Base-by-base conservation (phyloP, 2,329 filamentous ascomycete species). In the Pestalotiopsis sp. region DNA sequence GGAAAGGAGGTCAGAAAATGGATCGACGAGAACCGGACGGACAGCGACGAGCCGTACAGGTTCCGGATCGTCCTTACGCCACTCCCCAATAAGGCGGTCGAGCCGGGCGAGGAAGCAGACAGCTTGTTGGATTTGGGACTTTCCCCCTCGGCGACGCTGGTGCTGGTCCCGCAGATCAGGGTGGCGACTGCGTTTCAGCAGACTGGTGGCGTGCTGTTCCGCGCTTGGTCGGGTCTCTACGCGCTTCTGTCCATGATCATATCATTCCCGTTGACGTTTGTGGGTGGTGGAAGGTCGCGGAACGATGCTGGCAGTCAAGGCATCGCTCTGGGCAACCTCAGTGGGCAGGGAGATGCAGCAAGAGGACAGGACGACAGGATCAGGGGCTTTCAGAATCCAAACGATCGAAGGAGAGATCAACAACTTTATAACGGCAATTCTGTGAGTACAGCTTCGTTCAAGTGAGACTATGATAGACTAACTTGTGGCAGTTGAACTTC, bases 361-460 rank as follows among this genome's bases (percentile, higher is more conserved):
- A 17, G 39, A 5, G 61, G 39, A 20, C 61, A 64, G 23, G 61
- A 52, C 61, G 77, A 65, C 74, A 78, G 77, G 67, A 76, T 81
- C 69, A 80, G 84, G 64, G 89, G 87, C 0, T 79, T 91, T 67
- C 80, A 82, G 71, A 87, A 90, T 69, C 82, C 85, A 52, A 82
- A 85, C 23, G 83, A 87, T 70, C 82, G 85, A 52, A 83, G 84
- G 66, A 80, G 87, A 67, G 86, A 91, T 71, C 87, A 90, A 59
- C 91, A 97, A 76, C 87, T 97, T 61, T 97, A 98, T 77, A 98
- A 98, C 76, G 95, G 95, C 1, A 98, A 97, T 76, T 93, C 93
- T 77, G 93, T 95, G 84, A 80, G 88, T 82, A n/a, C 11, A 59
- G 11, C 20, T 4, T 59, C 6, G 14, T 61, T 60, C 9, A 23